A percentile compares a stretch with the other conserved stretches of the same genome.
Evolutionary conservation across 352 stramenopile species (phyloP).

Genomic region (Pythium sukuiense): DNA sequence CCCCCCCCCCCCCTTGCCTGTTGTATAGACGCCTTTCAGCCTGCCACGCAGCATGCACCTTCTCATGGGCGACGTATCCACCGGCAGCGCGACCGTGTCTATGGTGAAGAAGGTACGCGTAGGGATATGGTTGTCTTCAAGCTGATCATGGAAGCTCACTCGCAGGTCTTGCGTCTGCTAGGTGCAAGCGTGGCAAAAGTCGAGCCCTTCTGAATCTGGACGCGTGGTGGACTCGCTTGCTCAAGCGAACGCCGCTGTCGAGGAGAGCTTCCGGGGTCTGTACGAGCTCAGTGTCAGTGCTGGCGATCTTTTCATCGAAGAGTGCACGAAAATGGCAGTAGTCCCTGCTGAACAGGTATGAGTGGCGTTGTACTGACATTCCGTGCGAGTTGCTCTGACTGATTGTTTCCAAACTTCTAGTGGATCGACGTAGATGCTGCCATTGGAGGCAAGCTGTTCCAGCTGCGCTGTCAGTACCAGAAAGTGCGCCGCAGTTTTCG

Average conservation of each 20-base stretch:
- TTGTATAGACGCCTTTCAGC: constrained; percentile 47
- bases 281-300: constrained; percentile 2
- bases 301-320: not conserved
- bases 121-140: constrained; percentile 23
- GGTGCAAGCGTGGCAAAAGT: constrained; percentile 39
- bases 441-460: constrained; percentile 46
- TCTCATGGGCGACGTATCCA: constrained; percentile 95
- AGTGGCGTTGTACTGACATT: not conserved
- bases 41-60: constrained; percentile 81
- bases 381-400: not conserved
- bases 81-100: constrained; percentile 89
- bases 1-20: not conserved
- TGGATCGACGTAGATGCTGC: constrained; percentile 39
- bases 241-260: constrained; percentile 38
- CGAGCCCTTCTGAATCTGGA: constrained; percentile 32
- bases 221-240: constrained; percentile 39
- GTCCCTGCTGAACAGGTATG: constrained; percentile 15
- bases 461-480: constrained; percentile 74
- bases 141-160: not conserved
- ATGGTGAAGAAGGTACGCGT: constrained; percentile 78
- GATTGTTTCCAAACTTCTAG: constrained; percentile 22
- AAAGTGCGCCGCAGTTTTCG: constrained; percentile 82
- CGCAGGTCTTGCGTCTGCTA: not conserved
- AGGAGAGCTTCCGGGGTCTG: constrained; percentile 26
- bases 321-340: constrained; percentile 11